Evolutionary conservation across 148 eudicot species (phyloP), one percentile per base, ranked within the genome.

Genomic region (Vaccinium macrocarpon): DNA sequence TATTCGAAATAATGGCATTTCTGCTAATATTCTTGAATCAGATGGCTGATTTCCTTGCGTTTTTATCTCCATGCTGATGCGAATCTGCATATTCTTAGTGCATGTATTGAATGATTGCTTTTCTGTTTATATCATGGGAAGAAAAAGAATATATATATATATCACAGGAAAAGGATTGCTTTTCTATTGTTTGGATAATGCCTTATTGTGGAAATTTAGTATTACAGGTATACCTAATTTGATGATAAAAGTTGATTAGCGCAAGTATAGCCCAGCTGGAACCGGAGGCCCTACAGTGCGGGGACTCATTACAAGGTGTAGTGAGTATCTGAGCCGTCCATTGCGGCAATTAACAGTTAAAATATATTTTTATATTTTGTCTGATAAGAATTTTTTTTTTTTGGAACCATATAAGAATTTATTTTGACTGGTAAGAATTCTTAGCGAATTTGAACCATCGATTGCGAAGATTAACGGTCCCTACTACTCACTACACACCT

Each of bases 31-130:
- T 73, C 29, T 49, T 49, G 56, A n/a, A 12, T 76, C 32, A 49
- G 79, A 76, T 73, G 21, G 79, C 78, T 16, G 23, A 35, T 74
- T 74, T 74, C 78, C 48, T 42, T 35, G 52, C n/a, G 19, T 73
- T 42, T 32, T 35, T 73, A 32, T 68, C 42, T 68, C 74, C 78
- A 74, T 38, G 77, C 50, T 15, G 23, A 18, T 73, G 50, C 32
- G 42, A 14, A 35, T 35, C 32, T 25, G 35, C 72, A 25, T n/a
- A 23, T 59, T 59, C 2, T 62, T 21, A 0, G 27, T 62, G 68
- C 27, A 21, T 61, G 21, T 62, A n/a, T 62, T n/a, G 68, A 11
- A 62, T 4, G 25, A 62, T 56, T 62, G 68, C 27, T 62, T 18
- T 57, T 21, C 64, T 19, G 23, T 57, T 57, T 57, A 57, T 57